Evolutionary conservation across 306 rosid genomes (phyloP).

Genomic region (Glycine latifolia): DNA sequence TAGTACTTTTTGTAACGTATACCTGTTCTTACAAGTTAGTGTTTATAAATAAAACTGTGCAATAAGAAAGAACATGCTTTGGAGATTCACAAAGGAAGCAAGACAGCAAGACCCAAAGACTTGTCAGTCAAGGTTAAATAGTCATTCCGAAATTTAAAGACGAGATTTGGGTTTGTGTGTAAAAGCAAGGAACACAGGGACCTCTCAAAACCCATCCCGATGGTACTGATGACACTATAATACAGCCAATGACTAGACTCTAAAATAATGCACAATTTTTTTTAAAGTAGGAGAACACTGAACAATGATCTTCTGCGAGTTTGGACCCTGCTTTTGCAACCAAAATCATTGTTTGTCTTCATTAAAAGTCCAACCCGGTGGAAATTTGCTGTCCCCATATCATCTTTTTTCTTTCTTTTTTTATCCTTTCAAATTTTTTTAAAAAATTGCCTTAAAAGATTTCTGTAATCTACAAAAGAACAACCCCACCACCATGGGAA

Average conservation of each 20-base stretch:
- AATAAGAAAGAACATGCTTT: conserved; percentile 35
- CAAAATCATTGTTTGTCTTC: conserved; percentile 57
- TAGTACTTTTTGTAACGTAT: conserved; percentile 26
- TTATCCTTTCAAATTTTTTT: conserved; percentile 23
- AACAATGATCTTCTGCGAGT: conserved; percentile 47
- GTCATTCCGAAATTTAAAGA: conserved; percentile 38
- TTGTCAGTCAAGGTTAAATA: conserved; percentile 43
- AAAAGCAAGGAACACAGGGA: conserved; percentile 44
- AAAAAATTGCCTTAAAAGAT: conserved; percentile 46
- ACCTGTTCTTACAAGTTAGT: background rate
- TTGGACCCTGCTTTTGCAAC: conserved; percentile 60
- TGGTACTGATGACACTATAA: conserved; percentile 48
- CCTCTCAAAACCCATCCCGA: conserved; percentile 50
- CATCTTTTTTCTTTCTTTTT: background rate
- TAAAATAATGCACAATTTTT: conserved; percentile 43
- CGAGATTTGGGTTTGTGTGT: conserved; percentile 45
- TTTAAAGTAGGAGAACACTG: conserved; percentile 31
- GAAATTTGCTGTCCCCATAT: conserved; percentile 50
- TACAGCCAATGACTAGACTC: conserved; percentile 41
- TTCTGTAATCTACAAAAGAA: conserved; percentile 53
- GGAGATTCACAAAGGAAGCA: conserved; percentile 44
- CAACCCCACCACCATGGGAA: conserved; percentile 48
- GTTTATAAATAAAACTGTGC: background rate
- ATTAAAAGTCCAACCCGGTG: conserved; percentile 61
- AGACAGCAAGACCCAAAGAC: conserved; percentile 28